Conservation (phyloP, 495 filamentous ascomycete species). For the Pseudevernia furfuracea region DNA sequence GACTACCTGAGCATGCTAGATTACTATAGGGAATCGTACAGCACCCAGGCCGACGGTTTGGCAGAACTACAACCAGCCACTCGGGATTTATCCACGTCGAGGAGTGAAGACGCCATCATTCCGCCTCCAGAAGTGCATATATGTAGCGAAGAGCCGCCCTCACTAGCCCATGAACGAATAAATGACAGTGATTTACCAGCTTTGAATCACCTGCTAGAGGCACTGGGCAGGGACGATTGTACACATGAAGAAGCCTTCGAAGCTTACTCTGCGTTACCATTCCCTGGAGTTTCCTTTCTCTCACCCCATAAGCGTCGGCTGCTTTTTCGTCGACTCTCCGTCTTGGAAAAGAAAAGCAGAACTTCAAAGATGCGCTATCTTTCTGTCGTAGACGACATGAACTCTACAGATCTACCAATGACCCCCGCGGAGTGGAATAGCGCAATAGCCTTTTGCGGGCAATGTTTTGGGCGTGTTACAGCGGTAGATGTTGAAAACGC, state of each 20-base stretch:
- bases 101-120: neutral
- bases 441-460: constrained; percentile 69
- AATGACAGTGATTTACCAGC: neutral
- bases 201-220: constrained; percentile 37
- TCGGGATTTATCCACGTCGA: neutral
- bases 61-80: neutral
- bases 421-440: constrained; percentile 67
- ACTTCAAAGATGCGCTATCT: constrained; percentile 72
- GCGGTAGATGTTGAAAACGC: constrained; percentile 60
- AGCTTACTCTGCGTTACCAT: constrained; percentile 53
- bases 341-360: constrained; percentile 48
- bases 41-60: constrained; percentile 4
- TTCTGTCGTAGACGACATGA: constrained; percentile 74
- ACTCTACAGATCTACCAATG: constrained; percentile 55
- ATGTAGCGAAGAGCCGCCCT: neutral
- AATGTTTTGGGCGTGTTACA: constrained; percentile 55
- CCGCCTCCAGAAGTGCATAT: neutral
- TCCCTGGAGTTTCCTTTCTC: constrained; percentile 60
- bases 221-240: constrained; percentile 36
- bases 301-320: constrained; percentile 47
- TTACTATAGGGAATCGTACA: constrained; percentile 22
- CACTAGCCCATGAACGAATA: neutral
- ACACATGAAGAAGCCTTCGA: constrained; percentile 51
- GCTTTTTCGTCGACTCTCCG: constrained; percentile 62
- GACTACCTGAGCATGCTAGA: constrained; percentile 26